These are phyloP conservation scores for Chaetomium olivaceum DNA, from an alignment of 2,329 filamentous ascomycete genomes.

Conservation along the genomic window DNA sequence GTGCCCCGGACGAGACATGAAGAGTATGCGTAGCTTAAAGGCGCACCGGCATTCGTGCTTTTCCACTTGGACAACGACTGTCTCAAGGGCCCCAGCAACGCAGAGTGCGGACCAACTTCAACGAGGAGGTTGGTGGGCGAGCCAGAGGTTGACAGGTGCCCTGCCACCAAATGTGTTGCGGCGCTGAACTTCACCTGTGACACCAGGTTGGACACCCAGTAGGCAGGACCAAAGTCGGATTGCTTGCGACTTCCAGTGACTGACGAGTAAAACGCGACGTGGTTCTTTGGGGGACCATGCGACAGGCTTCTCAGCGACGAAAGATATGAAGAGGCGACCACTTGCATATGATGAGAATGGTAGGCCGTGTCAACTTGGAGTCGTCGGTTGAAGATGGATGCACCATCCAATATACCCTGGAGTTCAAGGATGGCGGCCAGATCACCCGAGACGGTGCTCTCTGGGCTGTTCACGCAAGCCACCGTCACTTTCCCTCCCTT, in stretches of 20 bases:
- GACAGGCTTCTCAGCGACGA: background rate
- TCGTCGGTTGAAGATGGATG: conserved; percentile 29
- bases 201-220: background rate
- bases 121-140: background rate
- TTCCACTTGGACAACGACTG: background rate
- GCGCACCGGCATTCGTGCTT: too few relatives aligned
- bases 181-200: background rate
- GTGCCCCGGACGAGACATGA: background rate
- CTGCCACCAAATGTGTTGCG: background rate
- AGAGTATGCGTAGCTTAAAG: too few relatives aligned
- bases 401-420: background rate
- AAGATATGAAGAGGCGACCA: background rate
- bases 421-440: conserved; percentile 1
- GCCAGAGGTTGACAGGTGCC: background rate
- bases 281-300: background rate
- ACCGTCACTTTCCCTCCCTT: too few relatives aligned
- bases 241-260: background rate
- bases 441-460: conserved; percentile 13
- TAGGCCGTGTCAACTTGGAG: conserved; percentile 43
- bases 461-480: conserved; percentile 26
- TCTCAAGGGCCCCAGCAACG: background rate
- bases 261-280: background rate
- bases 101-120: background rate
- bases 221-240: background rate
- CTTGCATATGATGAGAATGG: conserved; percentile 18